A percentile compares a stretch with the other conserved stretches of the same genome.
Conservation (phyloP, 2,329 filamentous ascomycete species). For the Fusarium sp. region DNA sequence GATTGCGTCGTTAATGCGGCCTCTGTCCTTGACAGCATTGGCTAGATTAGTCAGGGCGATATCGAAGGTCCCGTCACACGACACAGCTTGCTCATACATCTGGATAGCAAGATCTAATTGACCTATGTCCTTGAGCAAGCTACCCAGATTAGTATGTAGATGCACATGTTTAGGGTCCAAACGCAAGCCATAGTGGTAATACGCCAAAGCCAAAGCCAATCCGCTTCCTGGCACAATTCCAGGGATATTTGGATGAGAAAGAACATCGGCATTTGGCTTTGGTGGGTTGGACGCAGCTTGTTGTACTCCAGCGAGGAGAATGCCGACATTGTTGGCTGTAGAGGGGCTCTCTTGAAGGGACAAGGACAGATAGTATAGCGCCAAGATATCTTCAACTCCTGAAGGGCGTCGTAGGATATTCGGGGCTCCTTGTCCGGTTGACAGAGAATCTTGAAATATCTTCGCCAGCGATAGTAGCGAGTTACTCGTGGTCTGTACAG, state of each 20-base stretch:
- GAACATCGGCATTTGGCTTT: constrained; percentile 16
- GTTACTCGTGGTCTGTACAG: constrained; percentile 94
- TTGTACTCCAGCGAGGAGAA: constrained; percentile 93
- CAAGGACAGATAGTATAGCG: constrained; percentile 93
- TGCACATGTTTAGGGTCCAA: constrained; percentile 93
- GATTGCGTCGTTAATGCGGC: constrained; percentile 91
- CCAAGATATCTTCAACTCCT: constrained; percentile 90
- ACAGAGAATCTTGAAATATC: constrained; percentile 97
- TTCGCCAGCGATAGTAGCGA: constrained; percentile 94
- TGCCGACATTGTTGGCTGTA: constrained; percentile 97
- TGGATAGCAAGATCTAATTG: constrained; percentile 90
- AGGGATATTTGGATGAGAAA: constrained; percentile 66
- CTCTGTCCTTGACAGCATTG: constrained; percentile 97
- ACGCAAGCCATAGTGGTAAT: constrained; percentile 93
- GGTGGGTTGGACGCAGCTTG: constrained; percentile 61
- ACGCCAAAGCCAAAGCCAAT: constrained; percentile 86
- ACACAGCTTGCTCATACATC: constrained; percentile 96
- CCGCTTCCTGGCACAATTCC: constrained; percentile 89
- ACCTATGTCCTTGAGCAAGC: constrained; percentile 94
- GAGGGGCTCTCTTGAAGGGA: constrained; percentile 96
- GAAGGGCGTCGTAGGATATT: constrained; percentile 71
- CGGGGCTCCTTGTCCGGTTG: constrained; percentile 71
- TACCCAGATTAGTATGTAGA: constrained; percentile 95
- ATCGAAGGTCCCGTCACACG: constrained; percentile 93
- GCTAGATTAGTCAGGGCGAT: constrained; percentile 96